Base-by-base conservation (phyloP, 2,329 filamentous ascomycete species). In the Blumeria hordei region DNA sequence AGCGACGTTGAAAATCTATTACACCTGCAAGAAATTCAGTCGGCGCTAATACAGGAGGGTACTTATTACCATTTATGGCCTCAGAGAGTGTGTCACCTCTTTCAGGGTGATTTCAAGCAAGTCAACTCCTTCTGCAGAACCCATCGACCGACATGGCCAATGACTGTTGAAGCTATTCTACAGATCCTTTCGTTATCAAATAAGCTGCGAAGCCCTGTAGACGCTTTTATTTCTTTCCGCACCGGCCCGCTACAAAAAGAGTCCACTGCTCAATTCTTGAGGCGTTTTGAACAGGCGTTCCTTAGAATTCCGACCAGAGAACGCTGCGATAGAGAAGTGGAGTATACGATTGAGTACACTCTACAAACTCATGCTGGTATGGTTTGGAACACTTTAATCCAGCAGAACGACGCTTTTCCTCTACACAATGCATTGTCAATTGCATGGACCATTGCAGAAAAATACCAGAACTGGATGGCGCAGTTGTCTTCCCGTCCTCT, bases 211-310 rank as follows among this genome's bases (percentile, higher is more conserved):
- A 3, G 41, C 21, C 11, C 41, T 16, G 3, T 45, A 4, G 11
- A n/a, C n/a, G 41, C 10, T 9, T 45, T 45, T 45, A 18, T 45
- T 45, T 14, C n/a, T 14, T 45, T 45, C 16, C n/a, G 41, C n/a
- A 45, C n/a, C 21, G 41, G 41, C 10, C 21, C 41, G 9, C 32
- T 32, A 41, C 35, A 36, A 14, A 53, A 53, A 28, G 35, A 53
- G 35, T 53, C 34, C 4, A 53, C 51, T 9, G 51, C 51, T 32
- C 51, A 39, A 21, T 53, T 53, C 21, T 36, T 28, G 6, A 28
- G 18, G 34, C 51, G 51, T 28, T 53, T 52, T 52, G 49, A 52
- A 52, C 49, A 52, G 7, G 49, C 16, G 21, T 52, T 52, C 21
- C 49, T 12, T 37, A 52, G 34, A 52, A 52, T 52, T 16, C 49